phyloP scores from a whole-genome alignment of 192 early-diverging fungal genomes.

The Radiomyces spectabilis region DNA sequence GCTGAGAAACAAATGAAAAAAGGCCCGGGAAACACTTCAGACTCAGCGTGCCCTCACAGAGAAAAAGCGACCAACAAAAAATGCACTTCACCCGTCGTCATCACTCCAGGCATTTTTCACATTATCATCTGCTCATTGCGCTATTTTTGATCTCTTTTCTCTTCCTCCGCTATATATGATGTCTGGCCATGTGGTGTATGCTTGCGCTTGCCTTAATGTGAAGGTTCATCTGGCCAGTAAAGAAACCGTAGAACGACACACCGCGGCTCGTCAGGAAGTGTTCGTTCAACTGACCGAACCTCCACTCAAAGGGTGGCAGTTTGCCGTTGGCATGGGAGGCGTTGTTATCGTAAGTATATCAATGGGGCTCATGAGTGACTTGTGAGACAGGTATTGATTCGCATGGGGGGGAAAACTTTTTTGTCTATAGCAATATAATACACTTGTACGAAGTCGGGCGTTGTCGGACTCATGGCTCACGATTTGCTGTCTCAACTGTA shows the following conservation, averaged over 20 bases:
- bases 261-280: not conserved
- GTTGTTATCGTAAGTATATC: conserved; percentile 8
- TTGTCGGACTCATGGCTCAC: not conserved
- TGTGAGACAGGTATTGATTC: too few species aligned
- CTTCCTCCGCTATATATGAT: too few species aligned
- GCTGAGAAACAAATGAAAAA: too few species aligned
- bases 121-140: too few species aligned
- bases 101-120: too few species aligned
- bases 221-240: conserved; percentile 10
- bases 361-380: too few species aligned
- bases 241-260: conserved; percentile 10
- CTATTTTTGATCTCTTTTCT: too few species aligned
- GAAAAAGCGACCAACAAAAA: too few species aligned
- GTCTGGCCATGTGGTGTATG: conserved; percentile 17
- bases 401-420: too few species aligned
- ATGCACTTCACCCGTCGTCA: too few species aligned
- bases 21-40: too few species aligned
- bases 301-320: not conserved
- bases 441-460: not conserved
- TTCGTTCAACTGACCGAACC: not conserved
- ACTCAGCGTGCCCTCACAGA: too few species aligned
- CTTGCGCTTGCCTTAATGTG: conserved; percentile 18
- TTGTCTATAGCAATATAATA: not conserved
- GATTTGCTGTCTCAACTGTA: conserved; percentile 6
- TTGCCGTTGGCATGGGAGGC: conserved; percentile 9